Evolutionary conservation across 352 stramenopile genomes (phyloP).

Genomic region (Pythium coloratum): DNA sequence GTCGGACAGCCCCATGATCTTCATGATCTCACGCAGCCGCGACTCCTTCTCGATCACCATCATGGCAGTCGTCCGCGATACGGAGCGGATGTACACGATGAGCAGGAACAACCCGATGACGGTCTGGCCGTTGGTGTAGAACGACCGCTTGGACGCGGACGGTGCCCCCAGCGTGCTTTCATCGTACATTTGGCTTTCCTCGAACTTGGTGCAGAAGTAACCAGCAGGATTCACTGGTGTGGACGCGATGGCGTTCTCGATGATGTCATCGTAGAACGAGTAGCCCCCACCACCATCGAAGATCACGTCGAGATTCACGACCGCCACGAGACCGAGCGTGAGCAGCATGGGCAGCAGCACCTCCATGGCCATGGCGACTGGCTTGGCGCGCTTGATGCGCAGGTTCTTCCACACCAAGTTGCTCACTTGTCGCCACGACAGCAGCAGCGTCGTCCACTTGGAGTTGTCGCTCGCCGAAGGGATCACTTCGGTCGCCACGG

Average conservation of each 20-base stretch:
- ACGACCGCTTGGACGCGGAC: slow-evolving; percentile 20
- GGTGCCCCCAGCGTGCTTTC: too few relatives aligned
- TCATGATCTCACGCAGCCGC: slow-evolving; percentile 90
- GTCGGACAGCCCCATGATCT: slow-evolving; percentile 92
- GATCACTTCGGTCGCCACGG: not conserved
- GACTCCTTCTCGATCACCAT: slow-evolving; percentile 92
- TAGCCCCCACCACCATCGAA: not conserved
- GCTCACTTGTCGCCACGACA: not conserved
- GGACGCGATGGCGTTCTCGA: not conserved
- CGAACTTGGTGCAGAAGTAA: not conserved
- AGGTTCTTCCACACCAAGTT: slow-evolving; percentile 38
- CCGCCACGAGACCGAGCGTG: slow-evolving; percentile 19
- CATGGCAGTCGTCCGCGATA: slow-evolving; percentile 53
- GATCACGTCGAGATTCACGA: slow-evolving; percentile 31
- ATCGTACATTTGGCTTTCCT: not conserved
- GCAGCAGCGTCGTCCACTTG: not conserved
- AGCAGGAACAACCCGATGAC: slow-evolving; percentile 36
- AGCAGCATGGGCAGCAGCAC: slow-evolving; percentile 32
- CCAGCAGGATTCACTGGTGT: not conserved
- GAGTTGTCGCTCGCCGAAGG: not conserved
- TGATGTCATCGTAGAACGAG: not conserved
- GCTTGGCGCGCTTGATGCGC: slow-evolving; percentile 21
- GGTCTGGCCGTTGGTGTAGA: slow-evolving; percentile 35
- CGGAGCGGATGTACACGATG: slow-evolving; percentile 37
- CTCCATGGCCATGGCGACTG: slow-evolving; percentile 27